Percentiles rank a stretch among this genome's conserved stretches.
These are phyloP conservation scores for Fusarium verticillioides DNA, from an alignment of 2,329 filamentous ascomycete genomes.

Conservation along the genomic window DNA sequence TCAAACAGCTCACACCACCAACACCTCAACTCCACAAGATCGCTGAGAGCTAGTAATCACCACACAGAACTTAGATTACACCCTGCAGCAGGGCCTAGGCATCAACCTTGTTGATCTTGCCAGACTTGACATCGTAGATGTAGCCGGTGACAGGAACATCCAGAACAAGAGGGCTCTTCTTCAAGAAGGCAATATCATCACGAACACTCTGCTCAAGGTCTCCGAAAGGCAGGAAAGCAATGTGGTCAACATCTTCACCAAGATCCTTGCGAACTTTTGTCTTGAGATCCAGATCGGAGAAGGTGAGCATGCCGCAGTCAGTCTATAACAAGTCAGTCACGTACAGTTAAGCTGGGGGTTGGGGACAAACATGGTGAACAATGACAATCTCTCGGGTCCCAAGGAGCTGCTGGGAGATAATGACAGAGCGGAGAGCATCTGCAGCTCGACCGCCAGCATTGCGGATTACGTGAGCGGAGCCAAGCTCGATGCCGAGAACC, in stretches of 20 bases:
- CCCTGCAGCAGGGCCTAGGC: not conserved
- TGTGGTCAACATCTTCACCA: slow-evolving; percentile 57
- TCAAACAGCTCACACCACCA: not conserved
- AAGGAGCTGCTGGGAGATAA: slow-evolving; percentile 83
- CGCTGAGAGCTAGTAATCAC: not conserved
- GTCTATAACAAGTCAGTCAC: slow-evolving; percentile 28
- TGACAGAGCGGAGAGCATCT: slow-evolving; percentile 77
- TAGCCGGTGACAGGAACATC: slow-evolving; percentile 76
- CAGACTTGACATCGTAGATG: slow-evolving; percentile 82
- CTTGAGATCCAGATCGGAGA: slow-evolving; percentile 68
- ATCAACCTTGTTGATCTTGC: slow-evolving; percentile 57
- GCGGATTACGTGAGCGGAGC: slow-evolving; percentile 83
- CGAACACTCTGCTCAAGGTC: slow-evolving; percentile 72
- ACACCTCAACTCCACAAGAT: no score
- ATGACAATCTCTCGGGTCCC: slow-evolving; percentile 79
- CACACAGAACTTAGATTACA: not conserved
- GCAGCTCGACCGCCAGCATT: slow-evolving; percentile 75
- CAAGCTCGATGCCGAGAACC: slow-evolving; percentile 48
- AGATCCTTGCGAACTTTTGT: slow-evolving; percentile 68
- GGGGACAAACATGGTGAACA: slow-evolving; percentile 66
- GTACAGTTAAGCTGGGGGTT: accelerated
- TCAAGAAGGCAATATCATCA: slow-evolving; percentile 73
- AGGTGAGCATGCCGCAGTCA: slow-evolving; percentile 70
- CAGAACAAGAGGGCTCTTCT: slow-evolving; percentile 67
- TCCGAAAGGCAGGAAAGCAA: slow-evolving; percentile 75